Base-by-base conservation (phyloP, 495 filamentous ascomycete genomes). In the Penicillium bovifimosum region DNA sequence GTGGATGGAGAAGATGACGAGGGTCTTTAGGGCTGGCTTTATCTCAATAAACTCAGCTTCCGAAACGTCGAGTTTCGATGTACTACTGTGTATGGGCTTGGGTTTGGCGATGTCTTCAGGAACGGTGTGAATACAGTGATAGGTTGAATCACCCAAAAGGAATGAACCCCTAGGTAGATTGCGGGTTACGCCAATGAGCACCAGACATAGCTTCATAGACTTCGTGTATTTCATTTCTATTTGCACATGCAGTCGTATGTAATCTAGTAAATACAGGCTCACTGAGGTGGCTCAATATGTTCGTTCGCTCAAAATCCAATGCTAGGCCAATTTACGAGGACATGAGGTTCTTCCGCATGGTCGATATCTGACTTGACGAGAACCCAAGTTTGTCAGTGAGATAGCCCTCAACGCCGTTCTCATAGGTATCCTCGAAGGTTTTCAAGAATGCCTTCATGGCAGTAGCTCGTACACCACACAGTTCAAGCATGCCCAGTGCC, bases 361-460 rank as follows among this genome's bases (percentile, higher is more conserved):
- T 27, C 33, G 44, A 14, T 1, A 61, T 16, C 20, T 66, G 55
- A 1, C 46, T 46, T 1, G 14, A 9, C 2, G 53, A 53, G 41
- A 66, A 66, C 9, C 53, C 60, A 44, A 66, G 60, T 41, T 45
- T 49, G 18, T 41, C 54, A 13, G 47, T 63, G 36, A 66, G 38
- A 46, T 54, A 66, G 14, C 31, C 48, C 34, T 66, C 58, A 27
- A 61, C 44, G 33, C 63, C 60, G 20, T 55, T 55, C 9, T 51
- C 38, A 38, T 61, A 66, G 11, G 47, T 51, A 31, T 39, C 31
- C 31, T 75, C 60, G 14, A 72, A 63, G 0, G 47, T 48, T 29
- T 62, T 53, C 26, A 72, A 27, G 27, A 72, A 71, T 3, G 58
- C 61, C 16, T 34, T 56, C 62, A 71, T 71, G 3, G 62, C 63